Evolutionary conservation across 2,329 filamentous ascomycete genomes (phyloP), one percentile per base, ranked within the genome.

Genomic region (Clonostachys rosea): DNA sequence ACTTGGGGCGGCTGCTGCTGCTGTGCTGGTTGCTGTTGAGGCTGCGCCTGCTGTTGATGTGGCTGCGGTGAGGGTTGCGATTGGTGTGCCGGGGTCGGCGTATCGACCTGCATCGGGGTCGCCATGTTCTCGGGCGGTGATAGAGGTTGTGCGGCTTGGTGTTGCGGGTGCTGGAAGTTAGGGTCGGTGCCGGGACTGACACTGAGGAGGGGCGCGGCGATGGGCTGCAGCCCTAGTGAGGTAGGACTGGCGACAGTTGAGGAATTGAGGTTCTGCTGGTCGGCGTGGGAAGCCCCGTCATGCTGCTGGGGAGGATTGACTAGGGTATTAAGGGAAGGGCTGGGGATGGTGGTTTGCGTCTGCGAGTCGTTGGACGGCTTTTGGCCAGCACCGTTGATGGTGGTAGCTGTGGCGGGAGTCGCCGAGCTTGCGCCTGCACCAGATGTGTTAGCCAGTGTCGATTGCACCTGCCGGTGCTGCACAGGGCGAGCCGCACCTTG

Each of bases 261-360:
- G 11, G 46, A 46, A 48, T 49, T 33, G 13, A 48, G 55, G 56
- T 37, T 53, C 54, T 61, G 34, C 33, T 44, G 36, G 41, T 41
- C 39, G 48, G 16, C 40, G 46, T 20, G 13, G 30, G 47, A 67
- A 59, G 66, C 51, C 52, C 64, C 67, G 58, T 76, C 74, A 61
- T 76, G 59, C 52, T 64, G 61, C 50, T 50, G 60, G 45, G 59
- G 56, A 42, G 54, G 76, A 61, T 94, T 85, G 70, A 94, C 91
- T 57, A 95, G 77, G 67, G 92, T 91, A 60, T 84, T 86, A 72
- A 94, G 94, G 60, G 82, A 89, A 50, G 89, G 85, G 52, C 87
- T 77, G 69, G 89, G 85, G 52, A 87, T 77, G 69, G 89, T 89
- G 66, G 89, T 85, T 18, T 39, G 36, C 36, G 14, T n/a, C 36